Evolutionary conservation across 306 rosid species (phyloP).

Genomic region (Corylus americana): DNA sequence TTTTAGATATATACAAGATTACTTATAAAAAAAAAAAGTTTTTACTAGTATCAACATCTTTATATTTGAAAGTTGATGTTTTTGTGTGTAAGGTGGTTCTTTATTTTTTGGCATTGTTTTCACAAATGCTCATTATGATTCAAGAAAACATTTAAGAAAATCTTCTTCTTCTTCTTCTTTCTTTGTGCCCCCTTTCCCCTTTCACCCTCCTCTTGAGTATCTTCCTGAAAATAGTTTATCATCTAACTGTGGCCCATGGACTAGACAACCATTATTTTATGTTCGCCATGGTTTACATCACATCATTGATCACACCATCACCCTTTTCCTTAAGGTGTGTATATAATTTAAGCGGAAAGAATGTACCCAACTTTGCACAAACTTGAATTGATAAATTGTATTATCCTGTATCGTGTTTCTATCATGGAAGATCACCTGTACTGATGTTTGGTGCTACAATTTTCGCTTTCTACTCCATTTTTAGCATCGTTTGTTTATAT

Average conservation of each 20-base stretch:
- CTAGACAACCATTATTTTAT: background rate
- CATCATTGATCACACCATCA: background rate
- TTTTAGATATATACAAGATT: too few relatives aligned
- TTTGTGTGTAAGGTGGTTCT: background rate
- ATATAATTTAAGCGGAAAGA: background rate
- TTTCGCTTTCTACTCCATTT: conserved; percentile 2
- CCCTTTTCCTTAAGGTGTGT: conserved; percentile 3
- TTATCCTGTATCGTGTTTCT: background rate
- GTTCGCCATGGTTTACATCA: background rate
- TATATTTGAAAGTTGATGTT: background rate
- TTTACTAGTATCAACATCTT: background rate
- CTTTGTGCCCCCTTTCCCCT: background rate
- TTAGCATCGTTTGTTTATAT: background rate
- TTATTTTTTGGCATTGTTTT: background rate
- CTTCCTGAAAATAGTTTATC: background rate
- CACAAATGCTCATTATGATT: background rate
- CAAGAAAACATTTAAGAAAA: background rate
- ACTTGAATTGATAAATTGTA: too few relatives aligned
- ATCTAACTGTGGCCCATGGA: background rate
- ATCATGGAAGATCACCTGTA: background rate
- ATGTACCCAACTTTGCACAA: background rate
- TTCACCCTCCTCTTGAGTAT: background rate
- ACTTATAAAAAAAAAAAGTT: background rate
- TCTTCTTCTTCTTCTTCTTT: background rate
- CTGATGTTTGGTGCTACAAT: background rate